Conservation (phyloP, 306 rosid species). For the Acacia crassicarpa region DNA sequence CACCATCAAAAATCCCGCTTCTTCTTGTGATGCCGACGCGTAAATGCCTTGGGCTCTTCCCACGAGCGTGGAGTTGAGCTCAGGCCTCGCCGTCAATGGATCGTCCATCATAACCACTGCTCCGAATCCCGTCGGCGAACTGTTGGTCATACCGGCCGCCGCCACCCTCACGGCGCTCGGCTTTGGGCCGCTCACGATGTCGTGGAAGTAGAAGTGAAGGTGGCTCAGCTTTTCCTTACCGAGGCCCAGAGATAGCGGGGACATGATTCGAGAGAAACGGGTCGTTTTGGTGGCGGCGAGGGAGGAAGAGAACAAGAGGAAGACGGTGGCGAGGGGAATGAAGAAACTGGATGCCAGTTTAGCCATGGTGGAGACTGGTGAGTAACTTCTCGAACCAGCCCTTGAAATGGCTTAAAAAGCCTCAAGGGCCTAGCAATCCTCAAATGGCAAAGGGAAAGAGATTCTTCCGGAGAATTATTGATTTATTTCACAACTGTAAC, state of each 20-base stretch:
- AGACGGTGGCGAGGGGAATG: neutral
- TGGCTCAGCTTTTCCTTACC: slow-evolving; percentile 40
- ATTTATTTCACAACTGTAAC: neutral
- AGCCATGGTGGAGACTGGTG: slow-evolving; percentile 15
- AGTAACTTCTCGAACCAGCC: neutral
- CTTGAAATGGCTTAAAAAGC: neutral
- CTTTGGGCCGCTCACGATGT: slow-evolving; percentile 36
- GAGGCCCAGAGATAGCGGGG: slow-evolving; percentile 17
- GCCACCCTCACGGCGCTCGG: slow-evolving; percentile 34
- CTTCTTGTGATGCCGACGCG: slow-evolving; percentile 40
- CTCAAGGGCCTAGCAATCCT: neutral
- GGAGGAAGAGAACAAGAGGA: slow-evolving; percentile 15
- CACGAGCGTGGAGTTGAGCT: slow-evolving; percentile 19
- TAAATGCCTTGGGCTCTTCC: slow-evolving; percentile 48
- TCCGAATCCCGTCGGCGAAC: slow-evolving; percentile 39
- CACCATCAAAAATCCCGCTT: slow-evolving; percentile 28
- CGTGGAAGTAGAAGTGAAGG: slow-evolving; percentile 41
- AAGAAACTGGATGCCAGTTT: neutral
- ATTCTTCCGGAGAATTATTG: neutral
- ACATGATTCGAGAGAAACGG: slow-evolving; percentile 14
- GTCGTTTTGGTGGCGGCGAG: neutral
- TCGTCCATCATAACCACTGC: slow-evolving; percentile 38
- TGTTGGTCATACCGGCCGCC: slow-evolving; percentile 20
- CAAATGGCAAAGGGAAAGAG: neutral
- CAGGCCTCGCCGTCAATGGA: slow-evolving; percentile 29